phyloP scores from a whole-genome alignment of 768 basidiomycete genomes.

The Ramaria rubella region DNA sequence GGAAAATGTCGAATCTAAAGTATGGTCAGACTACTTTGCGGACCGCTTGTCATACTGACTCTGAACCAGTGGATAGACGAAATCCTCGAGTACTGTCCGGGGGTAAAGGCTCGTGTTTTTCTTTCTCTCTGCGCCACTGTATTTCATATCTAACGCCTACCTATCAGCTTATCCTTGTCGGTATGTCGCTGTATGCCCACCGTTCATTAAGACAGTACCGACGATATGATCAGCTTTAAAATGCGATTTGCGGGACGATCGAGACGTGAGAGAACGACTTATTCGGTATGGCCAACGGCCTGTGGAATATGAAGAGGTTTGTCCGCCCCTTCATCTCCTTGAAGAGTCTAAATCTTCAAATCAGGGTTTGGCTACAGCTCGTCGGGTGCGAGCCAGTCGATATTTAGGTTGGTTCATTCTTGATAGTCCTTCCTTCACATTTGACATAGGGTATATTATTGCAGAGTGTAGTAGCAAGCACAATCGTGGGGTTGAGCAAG shows the following conservation, averaged over 20 bases:
- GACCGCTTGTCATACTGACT: background rate
- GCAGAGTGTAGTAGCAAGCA: conserved; percentile 97
- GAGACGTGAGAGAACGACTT: conserved; percentile 60
- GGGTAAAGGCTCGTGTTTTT: conserved; percentile 68
- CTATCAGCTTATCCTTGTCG: conserved; percentile 75
- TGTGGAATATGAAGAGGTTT: conserved; percentile 77
- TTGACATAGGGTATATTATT: background rate
- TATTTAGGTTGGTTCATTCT: conserved; percentile 68
- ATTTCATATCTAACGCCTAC: background rate
- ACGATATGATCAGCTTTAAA: conserved; percentile 61
- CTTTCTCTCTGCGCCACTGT: conserved; percentile 8
- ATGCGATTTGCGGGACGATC: conserved; percentile 91
- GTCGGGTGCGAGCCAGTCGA: conserved; percentile 86
- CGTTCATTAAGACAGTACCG: background rate
- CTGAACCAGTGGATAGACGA: conserved; percentile 81
- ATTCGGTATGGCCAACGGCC: conserved; percentile 62
- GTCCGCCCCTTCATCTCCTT: background rate
- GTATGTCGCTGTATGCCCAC: conserved; percentile 40
- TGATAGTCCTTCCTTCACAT: background rate
- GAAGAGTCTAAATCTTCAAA: background rate
- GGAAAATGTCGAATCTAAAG: conserved; percentile 94
- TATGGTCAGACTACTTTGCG: conserved; percentile 23
- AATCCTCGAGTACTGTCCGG: conserved; percentile 87
- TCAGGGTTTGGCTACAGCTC: conserved; percentile 69
- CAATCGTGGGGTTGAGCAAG: conserved; percentile 89